Conservation (phyloP, 2,329 filamentous ascomycete species). For the Diaporthe capsici region DNA sequence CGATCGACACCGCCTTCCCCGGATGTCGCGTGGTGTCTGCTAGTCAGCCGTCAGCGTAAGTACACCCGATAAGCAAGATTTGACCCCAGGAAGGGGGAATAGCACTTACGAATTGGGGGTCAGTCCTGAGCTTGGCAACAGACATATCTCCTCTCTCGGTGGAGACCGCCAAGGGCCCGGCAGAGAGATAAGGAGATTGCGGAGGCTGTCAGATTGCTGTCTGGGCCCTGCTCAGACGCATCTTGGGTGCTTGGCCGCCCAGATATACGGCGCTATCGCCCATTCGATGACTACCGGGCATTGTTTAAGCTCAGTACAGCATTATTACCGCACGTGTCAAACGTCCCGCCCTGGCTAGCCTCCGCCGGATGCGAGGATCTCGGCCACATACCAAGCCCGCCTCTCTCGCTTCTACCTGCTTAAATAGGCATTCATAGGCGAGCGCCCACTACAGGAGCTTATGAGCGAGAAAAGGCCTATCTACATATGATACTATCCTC, state of each 20-base stretch:
- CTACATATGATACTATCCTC: neutral
- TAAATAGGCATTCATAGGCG: conserved; percentile 23
- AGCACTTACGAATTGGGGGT: conserved; percentile 13
- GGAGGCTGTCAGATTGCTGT: conserved; percentile 22
- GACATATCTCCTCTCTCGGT: conserved; percentile 17
- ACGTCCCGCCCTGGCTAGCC: conserved; percentile 6
- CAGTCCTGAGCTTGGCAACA: conserved; percentile 20
- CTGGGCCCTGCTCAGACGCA: neutral
- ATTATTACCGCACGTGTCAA: neutral
- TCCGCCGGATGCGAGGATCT: conserved; percentile 16
- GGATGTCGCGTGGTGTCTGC: conserved; percentile 26
- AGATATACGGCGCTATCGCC: conserved; percentile 23
- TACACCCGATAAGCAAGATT: conserved; percentile 26
- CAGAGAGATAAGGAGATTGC: conserved; percentile 29
- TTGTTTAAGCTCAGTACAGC: conserved; percentile 19
- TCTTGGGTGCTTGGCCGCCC: conserved; percentile 23
- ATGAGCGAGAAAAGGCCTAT: conserved; percentile 16
- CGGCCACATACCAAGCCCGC: conserved; percentile 13
- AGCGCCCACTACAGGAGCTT: neutral
- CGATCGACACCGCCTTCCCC: neutral
- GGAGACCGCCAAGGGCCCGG: conserved; percentile 27
- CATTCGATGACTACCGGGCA: conserved; percentile 20
- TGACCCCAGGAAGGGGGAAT: conserved; percentile 22
- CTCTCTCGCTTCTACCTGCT: conserved; percentile 21
- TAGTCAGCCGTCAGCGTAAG: conserved; percentile 29